Conservation (phyloP, 2,329 filamentous ascomycete genomes). For the Fusarium paranaense region DNA sequence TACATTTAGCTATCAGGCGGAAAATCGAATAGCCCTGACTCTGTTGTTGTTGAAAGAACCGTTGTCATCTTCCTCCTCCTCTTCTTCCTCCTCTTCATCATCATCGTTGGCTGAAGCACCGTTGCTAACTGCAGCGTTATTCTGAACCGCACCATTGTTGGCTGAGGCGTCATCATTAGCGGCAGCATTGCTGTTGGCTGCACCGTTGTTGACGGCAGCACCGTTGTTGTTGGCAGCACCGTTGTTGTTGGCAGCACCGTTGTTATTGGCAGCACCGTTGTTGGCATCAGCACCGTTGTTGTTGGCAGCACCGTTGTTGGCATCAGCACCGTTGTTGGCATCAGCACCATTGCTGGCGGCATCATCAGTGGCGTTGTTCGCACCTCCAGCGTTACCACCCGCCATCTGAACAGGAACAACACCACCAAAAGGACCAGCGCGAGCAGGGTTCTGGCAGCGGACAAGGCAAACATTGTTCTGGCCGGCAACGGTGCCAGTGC, state of each 20-base stretch:
- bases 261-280: background rate
- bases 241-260: background rate
- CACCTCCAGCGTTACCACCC: background rate
- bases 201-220: background rate
- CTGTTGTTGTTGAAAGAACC: background rate
- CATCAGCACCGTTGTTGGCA: background rate
- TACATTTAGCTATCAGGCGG: background rate
- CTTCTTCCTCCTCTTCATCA: background rate
- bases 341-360: background rate
- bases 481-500: slow-evolving; percentile 70
- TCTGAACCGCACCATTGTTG: background rate
- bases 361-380: background rate
- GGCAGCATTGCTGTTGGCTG: background rate
- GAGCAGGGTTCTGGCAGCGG: slow-evolving; percentile 69
- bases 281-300: background rate
- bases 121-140: background rate
- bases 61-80: background rate
- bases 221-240: background rate
- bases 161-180: background rate
- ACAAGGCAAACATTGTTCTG: slow-evolving; percentile 72
- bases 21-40: background rate
- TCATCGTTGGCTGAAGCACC: background rate
- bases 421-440: slow-evolving; percentile 72
- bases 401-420: slow-evolving; percentile 67
- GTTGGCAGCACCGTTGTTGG: background rate